A percentile compares a stretch with the other conserved stretches of the same genome.
Evolutionary conservation across 163 green algal genomes (phyloP).

Genomic region (Coccomyxa subellipsoidea): DNA sequence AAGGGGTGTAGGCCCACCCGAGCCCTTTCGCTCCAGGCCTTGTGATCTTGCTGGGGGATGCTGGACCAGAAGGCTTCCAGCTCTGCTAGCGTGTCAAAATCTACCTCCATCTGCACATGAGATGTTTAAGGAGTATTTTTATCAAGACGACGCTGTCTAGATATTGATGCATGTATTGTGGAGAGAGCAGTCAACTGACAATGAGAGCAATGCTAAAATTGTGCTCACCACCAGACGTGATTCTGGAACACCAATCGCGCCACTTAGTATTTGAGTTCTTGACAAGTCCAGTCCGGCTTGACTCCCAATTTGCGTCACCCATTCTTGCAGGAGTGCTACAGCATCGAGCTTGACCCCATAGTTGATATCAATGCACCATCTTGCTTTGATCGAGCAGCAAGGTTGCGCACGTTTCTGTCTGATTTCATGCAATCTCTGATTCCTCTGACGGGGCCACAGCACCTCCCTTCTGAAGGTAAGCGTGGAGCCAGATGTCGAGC

Average conservation of each 20-base stretch:
- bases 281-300: conserved; percentile 49
- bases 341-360: conserved; percentile 70
- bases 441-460: background rate
- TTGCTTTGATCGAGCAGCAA: conserved; percentile 12
- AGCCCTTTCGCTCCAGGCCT: conserved; percentile 57
- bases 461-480: background rate
- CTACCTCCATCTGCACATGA: conserved; percentile 65
- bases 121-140: no score
- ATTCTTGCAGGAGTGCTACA: conserved; percentile 68
- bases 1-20: conserved; percentile 16
- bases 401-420: background rate
- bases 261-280: conserved; percentile 59
- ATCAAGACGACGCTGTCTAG: no score
- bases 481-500: background rate
- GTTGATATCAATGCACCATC: conserved; percentile 22
- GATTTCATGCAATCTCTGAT: background rate
- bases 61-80: conserved; percentile 67
- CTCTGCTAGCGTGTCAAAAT: conserved; percentile 55
- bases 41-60: conserved; percentile 48
- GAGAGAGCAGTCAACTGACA: background rate
- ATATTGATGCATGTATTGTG: no score
- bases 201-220: background rate
- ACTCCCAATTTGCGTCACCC: conserved; percentile 62
- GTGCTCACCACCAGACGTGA: conserved; percentile 60
- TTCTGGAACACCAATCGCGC: conserved; percentile 67